These are phyloP conservation scores for Alternaria longipes DNA, from an alignment of 2,329 filamentous ascomycete genomes.

Conservation along the genomic window DNA sequence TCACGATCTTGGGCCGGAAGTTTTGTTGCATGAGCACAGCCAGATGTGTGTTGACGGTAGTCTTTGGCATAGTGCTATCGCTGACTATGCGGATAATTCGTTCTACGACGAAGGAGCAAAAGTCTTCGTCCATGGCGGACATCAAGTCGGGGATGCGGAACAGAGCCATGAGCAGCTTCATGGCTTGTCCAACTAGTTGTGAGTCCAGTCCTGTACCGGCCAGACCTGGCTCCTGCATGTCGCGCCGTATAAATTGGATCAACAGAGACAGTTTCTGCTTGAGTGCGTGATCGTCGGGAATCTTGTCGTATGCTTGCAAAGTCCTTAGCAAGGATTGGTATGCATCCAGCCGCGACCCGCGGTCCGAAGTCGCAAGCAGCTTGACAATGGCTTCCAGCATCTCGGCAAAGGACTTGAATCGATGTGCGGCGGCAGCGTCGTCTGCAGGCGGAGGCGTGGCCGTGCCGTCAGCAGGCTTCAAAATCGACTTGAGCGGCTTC, in stretches of 20 bases:
- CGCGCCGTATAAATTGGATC: conserved; percentile 83
- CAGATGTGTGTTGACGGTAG: conserved; percentile 80
- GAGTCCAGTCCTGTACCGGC: conserved; percentile 67
- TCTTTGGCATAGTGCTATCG: conserved; percentile 75
- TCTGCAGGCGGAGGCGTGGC: conserved; percentile 48
- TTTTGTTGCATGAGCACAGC: conserved; percentile 82
- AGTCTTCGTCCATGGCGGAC: conserved; percentile 77
- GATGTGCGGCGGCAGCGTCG: conserved; percentile 55
- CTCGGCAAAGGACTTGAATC: conserved; percentile 70
- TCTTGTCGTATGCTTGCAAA: conserved; percentile 81
- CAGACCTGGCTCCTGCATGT: conserved; percentile 71
- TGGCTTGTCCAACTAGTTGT: conserved; percentile 77
- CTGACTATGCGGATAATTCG: conserved; percentile 78
- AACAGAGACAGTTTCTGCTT: conserved; percentile 79
- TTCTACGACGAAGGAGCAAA: conserved; percentile 81
- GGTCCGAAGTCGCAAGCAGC: conserved; percentile 78
- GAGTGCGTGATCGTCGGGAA: conserved; percentile 63
- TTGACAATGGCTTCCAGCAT: conserved; percentile 88
- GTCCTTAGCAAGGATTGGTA: conserved; percentile 82
- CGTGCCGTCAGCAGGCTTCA: conserved; percentile 71
- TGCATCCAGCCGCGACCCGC: conserved; percentile 79
- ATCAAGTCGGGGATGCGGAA: conserved; percentile 78
- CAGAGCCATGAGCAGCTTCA: conserved; percentile 80
- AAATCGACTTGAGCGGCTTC: conserved; percentile 75
- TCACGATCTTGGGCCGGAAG: conserved; percentile 79